Evolutionary conservation across 176 grass and related monocot species (phyloP).

Genomic region (Juncus effusus): DNA sequence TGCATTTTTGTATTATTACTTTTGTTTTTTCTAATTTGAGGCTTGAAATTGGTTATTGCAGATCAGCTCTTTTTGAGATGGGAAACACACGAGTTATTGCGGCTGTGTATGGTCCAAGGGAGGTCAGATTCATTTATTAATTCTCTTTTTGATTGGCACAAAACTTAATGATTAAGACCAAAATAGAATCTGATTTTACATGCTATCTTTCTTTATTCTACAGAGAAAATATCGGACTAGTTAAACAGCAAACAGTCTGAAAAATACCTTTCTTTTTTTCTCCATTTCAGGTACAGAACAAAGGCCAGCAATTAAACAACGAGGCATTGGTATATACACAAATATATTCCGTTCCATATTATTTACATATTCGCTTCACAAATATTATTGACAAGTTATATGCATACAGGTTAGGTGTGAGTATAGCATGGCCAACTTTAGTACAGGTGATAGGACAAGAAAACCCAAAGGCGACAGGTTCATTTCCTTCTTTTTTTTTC

Average conservation of each 20-base stretch:
- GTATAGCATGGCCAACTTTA: constrained; percentile 98
- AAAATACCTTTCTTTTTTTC: background rate
- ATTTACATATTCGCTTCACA: constrained; percentile 22
- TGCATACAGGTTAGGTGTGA: constrained; percentile 80
- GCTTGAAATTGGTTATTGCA: constrained; percentile 21
- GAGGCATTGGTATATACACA: constrained; percentile 62
- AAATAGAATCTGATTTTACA: background rate
- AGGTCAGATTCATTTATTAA: constrained; percentile 36
- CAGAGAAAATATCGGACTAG: constrained; percentile 14
- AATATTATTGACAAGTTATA: constrained; percentile 21
- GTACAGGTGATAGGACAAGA: constrained; percentile 87
- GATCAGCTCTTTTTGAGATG: constrained; percentile 94
- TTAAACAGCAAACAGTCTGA: background rate
- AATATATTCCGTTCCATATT: constrained; percentile 9
- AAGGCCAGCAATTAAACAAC: constrained; percentile 52
- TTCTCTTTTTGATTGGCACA: background rate
- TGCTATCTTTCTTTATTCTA: background rate
- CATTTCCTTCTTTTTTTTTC: background rate
- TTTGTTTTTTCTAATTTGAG: constrained; percentile 3
- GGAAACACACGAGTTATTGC: constrained; percentile 93
- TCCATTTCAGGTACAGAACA: constrained; percentile 71
- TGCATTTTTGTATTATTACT: background rate
- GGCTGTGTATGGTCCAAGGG: constrained; percentile 75
- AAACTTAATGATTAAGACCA: background rate
- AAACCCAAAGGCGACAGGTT: constrained; percentile 86